phyloP scores from a whole-genome alignment of 352 stramenopile species.

The Phytophthora citrophthora region DNA sequence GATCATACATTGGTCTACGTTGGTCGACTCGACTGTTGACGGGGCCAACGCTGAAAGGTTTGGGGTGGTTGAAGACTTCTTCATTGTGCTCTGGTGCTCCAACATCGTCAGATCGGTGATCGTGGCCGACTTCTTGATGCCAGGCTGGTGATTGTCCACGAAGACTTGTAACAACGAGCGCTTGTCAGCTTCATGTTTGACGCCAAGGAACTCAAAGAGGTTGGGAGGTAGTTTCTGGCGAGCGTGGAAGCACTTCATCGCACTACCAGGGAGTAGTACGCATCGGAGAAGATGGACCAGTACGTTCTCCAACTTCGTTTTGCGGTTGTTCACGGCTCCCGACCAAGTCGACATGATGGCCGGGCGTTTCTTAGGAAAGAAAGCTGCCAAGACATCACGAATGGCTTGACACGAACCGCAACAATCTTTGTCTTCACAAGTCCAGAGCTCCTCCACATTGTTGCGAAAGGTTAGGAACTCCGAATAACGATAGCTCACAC shows the following conservation, averaged over 20 bases:
- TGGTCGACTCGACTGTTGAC: conserved; percentile 11
- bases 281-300: conserved; percentile 67
- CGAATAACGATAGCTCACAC: conserved; percentile 67
- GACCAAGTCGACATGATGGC: conserved; percentile 50
- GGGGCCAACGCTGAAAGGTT: conserved; percentile 33
- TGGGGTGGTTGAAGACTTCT: conserved; percentile 36
- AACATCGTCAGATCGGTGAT: conserved; percentile 36
- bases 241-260: conserved; percentile 72
- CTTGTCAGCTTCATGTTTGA: conserved; percentile 55
- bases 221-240: conserved; percentile 52
- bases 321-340: conserved; percentile 45
- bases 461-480: conserved; percentile 68
- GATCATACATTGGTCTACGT: conserved; percentile 52
- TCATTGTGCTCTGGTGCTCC: conserved; percentile 32
- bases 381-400: conserved; percentile 62
- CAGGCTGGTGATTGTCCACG: conserved; percentile 55
- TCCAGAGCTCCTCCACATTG: conserved; percentile 61
- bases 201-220: conserved; percentile 67
- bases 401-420: conserved; percentile 71
- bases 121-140: conserved; percentile 41
- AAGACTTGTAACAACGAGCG: conserved; percentile 74
- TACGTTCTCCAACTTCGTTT: conserved; percentile 68
- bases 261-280: conserved; percentile 64
- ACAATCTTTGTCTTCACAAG: conserved; percentile 61
- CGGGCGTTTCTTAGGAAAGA: conserved; percentile 68